Percentiles rank a stretch among this genome's conserved stretches.
Evolutionary conservation across 805 yeast species (phyloP).

Genomic region (Candida bentonensis): DNA sequence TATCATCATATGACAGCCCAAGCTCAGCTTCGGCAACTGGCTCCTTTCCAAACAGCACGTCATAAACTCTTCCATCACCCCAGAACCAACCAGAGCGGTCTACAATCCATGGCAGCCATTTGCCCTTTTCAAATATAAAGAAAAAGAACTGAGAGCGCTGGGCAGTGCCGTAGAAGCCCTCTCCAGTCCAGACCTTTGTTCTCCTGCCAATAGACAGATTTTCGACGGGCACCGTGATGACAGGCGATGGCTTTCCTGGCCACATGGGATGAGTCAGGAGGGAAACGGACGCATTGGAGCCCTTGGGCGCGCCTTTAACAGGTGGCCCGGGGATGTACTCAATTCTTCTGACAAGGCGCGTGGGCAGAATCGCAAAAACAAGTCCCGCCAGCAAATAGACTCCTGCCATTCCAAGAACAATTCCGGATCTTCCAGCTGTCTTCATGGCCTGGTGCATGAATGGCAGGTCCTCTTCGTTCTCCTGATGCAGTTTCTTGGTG

Average conservation of each 20-base stretch:
- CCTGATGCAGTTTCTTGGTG: constrained; percentile 36
- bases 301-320: constrained; percentile 1
- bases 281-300: constrained; percentile 32
- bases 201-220: constrained; percentile 40
- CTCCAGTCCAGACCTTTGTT: constrained; percentile 71
- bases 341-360: constrained; percentile 58
- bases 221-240: constrained; percentile 49
- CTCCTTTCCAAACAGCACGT: constrained; percentile 69
- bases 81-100: constrained; percentile 83
- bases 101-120: constrained; percentile 53
- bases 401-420: constrained; percentile 24
- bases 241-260: constrained; percentile 68
- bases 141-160: constrained; percentile 64
- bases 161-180: constrained; percentile 74
- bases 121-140: constrained; percentile 45
- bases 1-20: constrained; percentile 49
- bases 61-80: constrained; percentile 85
- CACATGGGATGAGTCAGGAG: constrained; percentile 64
- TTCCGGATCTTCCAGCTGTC: constrained; percentile 22
- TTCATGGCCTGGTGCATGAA: constrained; percentile 24
- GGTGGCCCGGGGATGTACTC: constrained; percentile 60
- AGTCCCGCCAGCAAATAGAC: constrained; percentile 29
- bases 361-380: constrained; percentile 42
- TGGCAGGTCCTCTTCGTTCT: constrained; percentile 34
- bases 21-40: constrained; percentile 62